Conservation (phyloP, 2,329 filamentous ascomycete species). For the Colletotrichum sp. region DNA sequence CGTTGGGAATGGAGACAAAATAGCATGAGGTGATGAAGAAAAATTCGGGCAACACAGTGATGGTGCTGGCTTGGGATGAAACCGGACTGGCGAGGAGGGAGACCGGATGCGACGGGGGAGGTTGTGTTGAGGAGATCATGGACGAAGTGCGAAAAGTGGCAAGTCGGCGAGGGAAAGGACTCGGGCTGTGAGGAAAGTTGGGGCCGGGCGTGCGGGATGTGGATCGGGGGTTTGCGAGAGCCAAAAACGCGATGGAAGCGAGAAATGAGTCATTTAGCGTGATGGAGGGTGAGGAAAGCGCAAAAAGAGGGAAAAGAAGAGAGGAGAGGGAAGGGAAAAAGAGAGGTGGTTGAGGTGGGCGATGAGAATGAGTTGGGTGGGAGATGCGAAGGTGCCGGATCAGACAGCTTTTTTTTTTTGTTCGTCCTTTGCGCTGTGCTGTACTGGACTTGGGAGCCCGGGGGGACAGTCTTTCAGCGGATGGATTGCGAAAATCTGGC, state of each 20-base stretch:
- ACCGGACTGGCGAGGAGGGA: background rate
- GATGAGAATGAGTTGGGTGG: slow-evolving; percentile 23
- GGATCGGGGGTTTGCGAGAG: background rate
- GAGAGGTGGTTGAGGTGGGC: slow-evolving; percentile 21
- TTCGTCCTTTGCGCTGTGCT: background rate
- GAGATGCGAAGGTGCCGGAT: slow-evolving; percentile 15
- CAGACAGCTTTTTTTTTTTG: background rate
- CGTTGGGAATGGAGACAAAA: background rate
- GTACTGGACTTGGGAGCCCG: background rate
- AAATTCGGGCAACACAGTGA: background rate
- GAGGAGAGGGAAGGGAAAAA: slow-evolving; percentile 7
- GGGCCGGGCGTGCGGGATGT: background rate
- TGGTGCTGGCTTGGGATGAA: background rate
- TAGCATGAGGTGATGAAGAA: background rate
- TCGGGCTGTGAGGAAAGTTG: slow-evolving; percentile 11
- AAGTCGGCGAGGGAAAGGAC: slow-evolving; percentile 17
- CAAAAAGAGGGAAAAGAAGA: background rate
- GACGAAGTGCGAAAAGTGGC: slow-evolving; percentile 11
- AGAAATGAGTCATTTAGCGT: slow-evolving; percentile 5
- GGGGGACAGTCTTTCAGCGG: background rate
- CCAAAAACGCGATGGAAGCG: background rate
- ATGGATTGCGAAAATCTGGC: background rate
- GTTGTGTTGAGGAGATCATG: slow-evolving; percentile 1
- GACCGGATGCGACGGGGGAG: slow-evolving; percentile 11
- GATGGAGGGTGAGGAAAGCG: slow-evolving; percentile 18